phyloP scores from a whole-genome alignment of 2,329 filamentous ascomycete genomes.

The Ophiocordyceps camponoti-rufipedis region DNA sequence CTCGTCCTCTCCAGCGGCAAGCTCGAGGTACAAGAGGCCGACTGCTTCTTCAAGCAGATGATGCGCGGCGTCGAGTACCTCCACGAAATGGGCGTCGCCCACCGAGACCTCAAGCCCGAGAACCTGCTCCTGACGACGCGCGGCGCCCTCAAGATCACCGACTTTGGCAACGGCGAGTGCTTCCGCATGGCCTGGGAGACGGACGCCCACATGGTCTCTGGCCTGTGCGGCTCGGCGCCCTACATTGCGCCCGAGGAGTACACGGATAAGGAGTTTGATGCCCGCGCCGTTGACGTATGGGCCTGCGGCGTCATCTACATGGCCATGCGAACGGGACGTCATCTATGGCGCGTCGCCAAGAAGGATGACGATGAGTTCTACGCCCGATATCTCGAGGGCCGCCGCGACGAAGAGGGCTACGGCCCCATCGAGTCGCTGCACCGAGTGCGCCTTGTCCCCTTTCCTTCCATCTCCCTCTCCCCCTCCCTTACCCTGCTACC shows the following conservation, averaged over 20 bases:
- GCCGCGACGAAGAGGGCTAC: constrained; percentile 89
- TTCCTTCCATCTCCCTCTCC: background rate
- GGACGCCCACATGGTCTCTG: constrained; percentile 94
- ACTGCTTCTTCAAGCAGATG: constrained; percentile 97
- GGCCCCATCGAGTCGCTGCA: constrained; percentile 90
- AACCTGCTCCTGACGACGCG: constrained; percentile 87
- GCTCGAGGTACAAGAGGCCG: constrained; percentile 79
- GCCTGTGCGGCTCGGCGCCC: constrained; percentile 86
- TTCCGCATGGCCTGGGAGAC: constrained; percentile 99
- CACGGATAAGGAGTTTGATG: constrained; percentile 86
- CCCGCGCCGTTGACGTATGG: constrained; percentile 95
- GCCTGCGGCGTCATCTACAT: constrained; percentile 98
- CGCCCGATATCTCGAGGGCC: constrained; percentile 78
- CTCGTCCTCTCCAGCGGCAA: constrained; percentile 81
- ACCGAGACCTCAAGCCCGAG: constrained; percentile 91
- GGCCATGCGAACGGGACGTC: constrained; percentile 93
- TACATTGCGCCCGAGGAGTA: constrained; percentile 98
- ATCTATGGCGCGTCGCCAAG: constrained; percentile 92
- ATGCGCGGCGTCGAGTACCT: constrained; percentile 99
- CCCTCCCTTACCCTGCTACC: background rate
- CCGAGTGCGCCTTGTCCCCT: constrained; percentile 44
- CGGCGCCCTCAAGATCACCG: constrained; percentile 89
- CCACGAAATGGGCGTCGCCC: constrained; percentile 97
- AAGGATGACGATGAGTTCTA: constrained; percentile 98
- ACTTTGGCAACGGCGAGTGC: constrained; percentile 97